Evolutionary conservation across 2,329 filamentous ascomycete genomes (phyloP), one percentile per base, ranked within the genome.

Genomic region (Cladosporium sp.): DNA sequence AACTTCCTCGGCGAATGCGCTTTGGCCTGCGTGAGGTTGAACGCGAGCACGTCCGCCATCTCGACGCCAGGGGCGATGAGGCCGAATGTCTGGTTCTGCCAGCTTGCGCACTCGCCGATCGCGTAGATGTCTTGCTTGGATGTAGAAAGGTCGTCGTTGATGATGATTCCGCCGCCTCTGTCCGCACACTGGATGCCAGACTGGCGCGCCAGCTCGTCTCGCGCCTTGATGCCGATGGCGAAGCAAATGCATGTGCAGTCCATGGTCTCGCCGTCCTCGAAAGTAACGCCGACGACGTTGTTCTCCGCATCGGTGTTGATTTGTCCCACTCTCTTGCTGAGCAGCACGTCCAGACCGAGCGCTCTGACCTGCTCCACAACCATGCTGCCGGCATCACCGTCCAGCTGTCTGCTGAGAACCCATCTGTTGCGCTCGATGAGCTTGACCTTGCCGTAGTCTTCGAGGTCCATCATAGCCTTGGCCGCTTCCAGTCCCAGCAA

Each of bases 1-100:
- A 95, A 95, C 31, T 74, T 75, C 32, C 86, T 77, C 2, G 81
- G 81, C 6, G 81, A 70, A 65, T 92, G 86, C 2, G 82, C 78
- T 64, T 86, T 85, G 32, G 88, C 87, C 66, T 91, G 85, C 3
- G 90, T 95, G 54, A 96, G 80, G 68, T 95, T 95, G 75, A 93
- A 95, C 9, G 90, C 83, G 3, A 95, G 80, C 1, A 95, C 84
- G 60, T 95, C 90, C 0, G 91, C 91, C 88, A 95, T 95, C 69
- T 95, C 91, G 34, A 95, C 80, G 14, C 90, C 90, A 0, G 90
- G 90, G 0, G 87, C 89, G 61, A 96, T 95, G 16, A 96, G 80
- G 5, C 90, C 90, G 59, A 89, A 95, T 0, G 88, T 90, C 69
- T 93, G 86, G 59, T 82, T 85, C 57, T 91, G 79, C 88, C 89